A percentile compares a stretch with the other conserved stretches of the same genome.
Evolutionary conservation across 1,284 basidiomycete genomes (phyloP).

Genomic region (Pseudozyma hubeiensis): DNA sequence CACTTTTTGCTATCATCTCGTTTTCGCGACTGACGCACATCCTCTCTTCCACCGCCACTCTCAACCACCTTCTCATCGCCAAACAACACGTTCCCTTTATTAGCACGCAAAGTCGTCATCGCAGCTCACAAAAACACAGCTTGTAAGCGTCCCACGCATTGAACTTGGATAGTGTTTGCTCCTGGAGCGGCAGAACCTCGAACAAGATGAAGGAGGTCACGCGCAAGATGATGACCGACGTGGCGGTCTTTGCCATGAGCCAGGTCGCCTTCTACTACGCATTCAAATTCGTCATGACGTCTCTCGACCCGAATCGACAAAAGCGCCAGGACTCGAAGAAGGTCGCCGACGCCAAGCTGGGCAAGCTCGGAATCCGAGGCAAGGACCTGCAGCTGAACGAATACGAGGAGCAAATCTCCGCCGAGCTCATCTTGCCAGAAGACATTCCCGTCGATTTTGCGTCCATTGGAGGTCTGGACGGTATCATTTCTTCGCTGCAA

Average conservation of each 20-base stretch:
- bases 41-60: no score
- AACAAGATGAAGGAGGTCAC: conserved; percentile 60
- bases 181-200: no score
- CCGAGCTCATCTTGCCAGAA: conserved; percentile 72
- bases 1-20: no score
- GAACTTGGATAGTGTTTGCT: no score
- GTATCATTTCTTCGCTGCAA: conserved; percentile 87
- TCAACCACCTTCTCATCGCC: no score
- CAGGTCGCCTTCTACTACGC: conserved; percentile 70
- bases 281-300: conserved; percentile 69
- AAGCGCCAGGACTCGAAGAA: conserved; percentile 67
- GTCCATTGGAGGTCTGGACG: conserved; percentile 91
- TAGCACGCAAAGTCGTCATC: no score
- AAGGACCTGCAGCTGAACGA: conserved; percentile 61
- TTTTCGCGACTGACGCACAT: no score
- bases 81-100: no score
- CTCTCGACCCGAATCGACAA: conserved; percentile 68
- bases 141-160: no score
- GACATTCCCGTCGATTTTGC: conserved; percentile 72
- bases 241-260: conserved; percentile 61
- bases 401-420: conserved; percentile 72
- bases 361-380: conserved; percentile 61
- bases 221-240: conserved; percentile 64
- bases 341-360: conserved; percentile 63
- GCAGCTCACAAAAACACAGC: no score